Evolutionary conservation across 495 filamentous ascomycete species (phyloP).

Genomic region (Aspergillus taichungensis): DNA sequence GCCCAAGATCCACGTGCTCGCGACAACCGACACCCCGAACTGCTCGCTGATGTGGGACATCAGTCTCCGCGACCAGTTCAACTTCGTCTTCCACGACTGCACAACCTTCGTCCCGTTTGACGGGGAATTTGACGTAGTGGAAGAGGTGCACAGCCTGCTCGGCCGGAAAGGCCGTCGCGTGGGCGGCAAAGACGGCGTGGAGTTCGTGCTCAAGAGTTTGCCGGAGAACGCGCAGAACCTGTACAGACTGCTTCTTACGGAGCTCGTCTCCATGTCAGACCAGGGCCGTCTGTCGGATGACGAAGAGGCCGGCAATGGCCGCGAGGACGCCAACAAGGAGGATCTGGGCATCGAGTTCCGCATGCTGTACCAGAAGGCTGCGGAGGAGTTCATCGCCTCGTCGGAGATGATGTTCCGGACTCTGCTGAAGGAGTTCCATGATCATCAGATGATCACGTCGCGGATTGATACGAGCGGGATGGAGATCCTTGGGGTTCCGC

Average conservation of each 20-base stretch:
- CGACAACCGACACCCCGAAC: slow-evolving; percentile 77
- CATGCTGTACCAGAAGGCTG: slow-evolving; percentile 84
- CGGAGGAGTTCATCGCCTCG: slow-evolving; percentile 93
- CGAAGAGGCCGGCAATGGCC: slow-evolving; percentile 26
- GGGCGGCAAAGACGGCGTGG: slow-evolving; percentile 86
- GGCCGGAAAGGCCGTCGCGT: slow-evolving; percentile 74
- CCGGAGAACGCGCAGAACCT: slow-evolving; percentile 86
- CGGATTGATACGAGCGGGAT: slow-evolving; percentile 76
- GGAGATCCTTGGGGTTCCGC: slow-evolving; percentile 77
- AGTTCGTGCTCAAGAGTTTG: slow-evolving; percentile 79
- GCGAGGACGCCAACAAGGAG: slow-evolving; percentile 14
- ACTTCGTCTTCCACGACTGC: slow-evolving; percentile 86
- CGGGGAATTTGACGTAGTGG: slow-evolving; percentile 68
- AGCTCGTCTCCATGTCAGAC: slow-evolving; percentile 64
- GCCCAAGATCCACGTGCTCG: slow-evolving; percentile 63
- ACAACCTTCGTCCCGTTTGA: slow-evolving; percentile 77
- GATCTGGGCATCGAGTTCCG: slow-evolving; percentile 74
- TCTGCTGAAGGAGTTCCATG: slow-evolving; percentile 92
- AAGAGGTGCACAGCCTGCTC: slow-evolving; percentile 77
- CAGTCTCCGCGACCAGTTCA: slow-evolving; percentile 64
- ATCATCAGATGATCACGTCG: slow-evolving; percentile 91
- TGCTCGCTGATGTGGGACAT: slow-evolving; percentile 88
- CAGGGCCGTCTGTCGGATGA: slow-evolving; percentile 39
- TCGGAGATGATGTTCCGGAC: slow-evolving; percentile 94
- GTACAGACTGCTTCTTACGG: slow-evolving; percentile 73